Conservation (phyloP, 164 flowering plant genomes). For the Liquidambar formosana region DNA sequence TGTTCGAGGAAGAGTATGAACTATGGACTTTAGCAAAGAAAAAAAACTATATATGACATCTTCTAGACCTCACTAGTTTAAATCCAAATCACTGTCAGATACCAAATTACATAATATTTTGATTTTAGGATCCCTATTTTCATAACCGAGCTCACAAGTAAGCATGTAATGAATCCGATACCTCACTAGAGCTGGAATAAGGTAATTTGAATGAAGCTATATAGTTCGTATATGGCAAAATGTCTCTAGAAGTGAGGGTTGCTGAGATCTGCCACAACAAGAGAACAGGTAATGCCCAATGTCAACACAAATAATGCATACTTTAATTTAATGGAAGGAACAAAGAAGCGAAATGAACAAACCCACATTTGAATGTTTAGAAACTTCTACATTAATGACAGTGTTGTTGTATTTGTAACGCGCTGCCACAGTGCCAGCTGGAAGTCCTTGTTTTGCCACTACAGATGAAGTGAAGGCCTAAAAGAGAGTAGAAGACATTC, state of each 20-base stretch:
- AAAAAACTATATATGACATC: too few species aligned
- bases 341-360: not conserved
- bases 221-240: not conserved
- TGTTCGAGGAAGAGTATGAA: too few species aligned
- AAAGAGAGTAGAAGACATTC: not conserved
- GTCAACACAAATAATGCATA: not conserved
- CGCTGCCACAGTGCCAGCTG: not conserved
- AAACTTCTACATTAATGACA: not conserved
- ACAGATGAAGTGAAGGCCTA: constrained; percentile 6
- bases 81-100: too few species aligned
- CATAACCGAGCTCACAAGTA: not conserved
- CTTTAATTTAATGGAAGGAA: not conserved
- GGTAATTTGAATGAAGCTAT: constrained; percentile 5
- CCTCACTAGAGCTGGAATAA: constrained; percentile 7
- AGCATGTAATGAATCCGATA: not conserved
- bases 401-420: constrained; percentile 1
- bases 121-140: not conserved
- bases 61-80: too few species aligned
- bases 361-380: constrained; percentile 2
- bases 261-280: constrained; percentile 1
- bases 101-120: not conserved
- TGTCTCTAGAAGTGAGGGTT: not conserved
- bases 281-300: not conserved
- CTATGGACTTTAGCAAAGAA: too few species aligned
- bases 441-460: not conserved